phyloP scores from a whole-genome alignment of 2,329 filamentous ascomycete species.

The Rutstroemia sp. region DNA sequence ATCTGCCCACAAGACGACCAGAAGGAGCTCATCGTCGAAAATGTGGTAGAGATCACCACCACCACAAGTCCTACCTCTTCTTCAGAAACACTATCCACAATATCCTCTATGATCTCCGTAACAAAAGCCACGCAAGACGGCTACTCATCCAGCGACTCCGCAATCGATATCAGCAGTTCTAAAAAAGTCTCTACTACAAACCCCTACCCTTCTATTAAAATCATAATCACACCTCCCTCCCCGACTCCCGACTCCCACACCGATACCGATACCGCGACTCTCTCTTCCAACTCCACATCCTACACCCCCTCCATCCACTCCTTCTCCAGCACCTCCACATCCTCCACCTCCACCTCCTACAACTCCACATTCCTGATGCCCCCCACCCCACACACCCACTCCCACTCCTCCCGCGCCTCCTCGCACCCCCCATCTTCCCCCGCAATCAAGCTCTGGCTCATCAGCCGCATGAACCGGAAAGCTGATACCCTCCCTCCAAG shows the following conservation, averaged over 20 bases:
- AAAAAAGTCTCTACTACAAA: background rate
- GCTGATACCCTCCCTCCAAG: slow-evolving; percentile 17
- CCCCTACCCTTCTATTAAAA: slow-evolving; percentile 13
- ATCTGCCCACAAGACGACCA: background rate
- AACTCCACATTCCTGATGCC: slow-evolving; percentile 19
- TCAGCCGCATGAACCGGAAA: slow-evolving; percentile 21
- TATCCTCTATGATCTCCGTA: too few species aligned
- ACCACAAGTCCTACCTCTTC: too few species aligned
- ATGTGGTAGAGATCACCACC: background rate
- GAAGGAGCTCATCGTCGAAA: background rate
- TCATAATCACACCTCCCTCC: slow-evolving; percentile 22
- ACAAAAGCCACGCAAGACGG: too few species aligned
- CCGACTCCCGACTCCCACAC: too few species aligned
- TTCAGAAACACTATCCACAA: too few species aligned
- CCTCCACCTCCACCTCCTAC: background rate
- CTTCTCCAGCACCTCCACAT: background rate
- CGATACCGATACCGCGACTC: background rate
- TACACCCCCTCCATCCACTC: background rate
- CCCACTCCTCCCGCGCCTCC: background rate
- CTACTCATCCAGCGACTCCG: background rate
- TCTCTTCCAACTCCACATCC: slow-evolving; percentile 1
- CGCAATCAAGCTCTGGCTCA: slow-evolving; percentile 21
- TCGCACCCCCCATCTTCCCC: slow-evolving; percentile 8
- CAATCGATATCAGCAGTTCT: background rate
- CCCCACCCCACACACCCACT: slow-evolving; percentile 11